Base-by-base conservation (phyloP, 257 asterid genomes). In the Scutellaria baicalensis region DNA sequence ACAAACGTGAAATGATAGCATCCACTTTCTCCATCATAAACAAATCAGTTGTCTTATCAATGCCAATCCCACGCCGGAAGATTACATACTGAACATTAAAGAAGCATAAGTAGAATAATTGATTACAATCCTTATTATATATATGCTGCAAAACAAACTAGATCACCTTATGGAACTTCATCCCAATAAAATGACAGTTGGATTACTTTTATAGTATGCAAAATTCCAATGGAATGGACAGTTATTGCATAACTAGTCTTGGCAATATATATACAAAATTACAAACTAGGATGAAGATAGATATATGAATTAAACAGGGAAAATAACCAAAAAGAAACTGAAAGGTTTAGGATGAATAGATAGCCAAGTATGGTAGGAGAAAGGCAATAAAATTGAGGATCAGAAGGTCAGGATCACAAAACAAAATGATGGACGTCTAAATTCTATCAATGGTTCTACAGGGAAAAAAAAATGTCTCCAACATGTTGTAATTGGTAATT, bases 1-100 rank as follows among this genome's bases (percentile, higher is more conserved):
- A 91, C 55, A 86, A 71, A 49, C 89, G 96, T 75, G 76, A 82
- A 81, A 93, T 85, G 58, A 93, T 69, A 50, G 77, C 84, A 71
- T 93, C 99, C 72, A 93, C 91, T 80, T 93, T 93, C 90, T 93
- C 99, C 97, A 93, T 68, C 84, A 91, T 62, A 83, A 93, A 93
- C 78, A 83, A 89, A 82, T 86, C 96, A 68, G 89, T 83, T 27
- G 97, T 91, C 81, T 71, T 84, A 76, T 93, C 99, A 60, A 91
- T 66, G 71, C 99, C 99, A 84, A 93, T 86, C 82, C 99, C 99
- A 39, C 97, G 96, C 72, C 97, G 88, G 82, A 93, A 91, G 76
- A 93, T 89, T 66, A 91, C 80, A 71, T 91, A 93, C 99, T 93
- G 76, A 62, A 63, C 38, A n/a, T 39, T 71, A 64, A 75, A 44